phyloP scores from a whole-genome alignment of 345 rosid genomes.

The Ailanthus altissimus region DNA sequence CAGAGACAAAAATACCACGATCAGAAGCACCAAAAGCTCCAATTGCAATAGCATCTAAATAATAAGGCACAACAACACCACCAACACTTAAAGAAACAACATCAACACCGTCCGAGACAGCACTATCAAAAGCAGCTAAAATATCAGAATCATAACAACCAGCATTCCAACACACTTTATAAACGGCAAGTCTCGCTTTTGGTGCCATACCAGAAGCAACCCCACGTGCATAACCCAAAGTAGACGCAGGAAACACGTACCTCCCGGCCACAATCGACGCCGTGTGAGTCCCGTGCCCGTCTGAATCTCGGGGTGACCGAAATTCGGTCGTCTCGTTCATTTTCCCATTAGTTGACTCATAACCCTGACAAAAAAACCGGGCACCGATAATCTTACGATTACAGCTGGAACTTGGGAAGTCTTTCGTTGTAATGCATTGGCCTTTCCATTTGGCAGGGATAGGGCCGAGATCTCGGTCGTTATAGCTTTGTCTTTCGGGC shows the following conservation, averaged over 20 bases:
- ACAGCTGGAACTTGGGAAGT: conserved; percentile 50
- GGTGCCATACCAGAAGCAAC: conserved; percentile 96
- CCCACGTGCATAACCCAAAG: conserved; percentile 78
- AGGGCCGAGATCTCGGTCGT: conserved; percentile 74
- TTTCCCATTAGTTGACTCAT: conserved; percentile 74
- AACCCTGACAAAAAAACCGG: conserved; percentile 64
- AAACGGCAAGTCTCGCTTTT: conserved; percentile 82
- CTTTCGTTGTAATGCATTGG: conserved; percentile 44
- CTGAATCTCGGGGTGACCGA: conserved; percentile 83
- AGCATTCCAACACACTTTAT: conserved; percentile 91
- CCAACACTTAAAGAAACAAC: conserved; percentile 88
- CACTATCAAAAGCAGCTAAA: conserved; percentile 80
- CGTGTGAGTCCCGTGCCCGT: conserved; percentile 91
- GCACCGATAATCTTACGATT: conserved; percentile 86
- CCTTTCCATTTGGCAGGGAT: conserved; percentile 87
- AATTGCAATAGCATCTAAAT: conserved; percentile 90
- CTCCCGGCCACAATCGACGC: conserved; percentile 85
- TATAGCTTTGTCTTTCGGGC: conserved; percentile 88
- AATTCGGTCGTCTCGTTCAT: conserved; percentile 72
- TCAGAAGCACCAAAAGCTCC: conserved; percentile 82
- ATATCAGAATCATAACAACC: conserved; percentile 96
- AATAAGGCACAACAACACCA: conserved; percentile 84
- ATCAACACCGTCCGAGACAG: conserved; percentile 82
- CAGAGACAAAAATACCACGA: conserved; percentile 72
- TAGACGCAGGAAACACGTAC: conserved; percentile 75